These are phyloP conservation scores for Boletus coccyginus DNA, from an alignment of 768 basidiomycete genomes.

Conservation along the genomic window DNA sequence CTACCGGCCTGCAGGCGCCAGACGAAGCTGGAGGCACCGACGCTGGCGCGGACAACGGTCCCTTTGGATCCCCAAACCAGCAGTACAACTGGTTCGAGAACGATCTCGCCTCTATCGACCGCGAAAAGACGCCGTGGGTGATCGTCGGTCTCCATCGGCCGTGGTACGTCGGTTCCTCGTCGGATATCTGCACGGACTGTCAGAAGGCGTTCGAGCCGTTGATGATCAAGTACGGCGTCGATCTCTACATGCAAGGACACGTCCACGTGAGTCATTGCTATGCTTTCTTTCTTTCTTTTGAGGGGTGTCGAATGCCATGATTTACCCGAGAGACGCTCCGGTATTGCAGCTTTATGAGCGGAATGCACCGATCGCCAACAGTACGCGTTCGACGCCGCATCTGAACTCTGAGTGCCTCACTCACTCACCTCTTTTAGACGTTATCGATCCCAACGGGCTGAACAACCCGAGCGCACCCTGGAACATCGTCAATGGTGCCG, in stretches of 20 bases:
- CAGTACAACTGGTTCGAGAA: conserved; percentile 29
- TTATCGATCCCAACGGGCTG: conserved; percentile 21
- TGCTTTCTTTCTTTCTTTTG: too few species aligned
- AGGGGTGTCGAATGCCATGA: not conserved
- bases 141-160: conserved; percentile 28
- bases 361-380: conserved; percentile 26
- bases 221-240: conserved; percentile 32
- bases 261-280: conserved; percentile 16
- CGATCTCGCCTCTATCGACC: conserved; percentile 22
- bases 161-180: conserved; percentile 21
- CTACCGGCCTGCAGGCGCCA: conserved; percentile 22
- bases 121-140: conserved; percentile 26
- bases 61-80: conserved; percentile 27
- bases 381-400: not conserved
- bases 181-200: conserved; percentile 13
- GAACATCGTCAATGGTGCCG: conserved; percentile 29
- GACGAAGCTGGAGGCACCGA: conserved; percentile 21
- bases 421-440: not conserved
- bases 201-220: conserved; percentile 29
- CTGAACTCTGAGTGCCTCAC: too few species aligned
- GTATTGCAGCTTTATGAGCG: conserved; percentile 21
- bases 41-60: conserved; percentile 22
- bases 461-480: conserved; percentile 25
- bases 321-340: not conserved
- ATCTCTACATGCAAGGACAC: conserved; percentile 30